Evolutionary conservation across 768 basidiomycete genomes (phyloP).

Genomic region (Tricholoma saponaceum): DNA sequence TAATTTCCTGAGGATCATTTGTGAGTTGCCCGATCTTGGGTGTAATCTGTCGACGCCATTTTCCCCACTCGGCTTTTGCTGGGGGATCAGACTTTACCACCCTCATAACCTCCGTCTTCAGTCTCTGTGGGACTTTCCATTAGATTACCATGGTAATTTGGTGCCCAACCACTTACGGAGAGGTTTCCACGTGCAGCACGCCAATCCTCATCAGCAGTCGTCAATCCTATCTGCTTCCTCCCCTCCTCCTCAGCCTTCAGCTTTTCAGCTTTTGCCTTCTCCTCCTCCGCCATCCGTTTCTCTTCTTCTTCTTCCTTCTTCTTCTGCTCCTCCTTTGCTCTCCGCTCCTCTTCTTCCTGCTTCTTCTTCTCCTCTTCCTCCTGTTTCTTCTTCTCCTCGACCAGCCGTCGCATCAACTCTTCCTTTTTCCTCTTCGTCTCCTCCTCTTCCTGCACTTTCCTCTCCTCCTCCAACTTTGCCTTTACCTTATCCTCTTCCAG

Average conservation of each 20-base stretch:
- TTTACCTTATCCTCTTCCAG: constrained; percentile 58
- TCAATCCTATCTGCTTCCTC: constrained; percentile 45
- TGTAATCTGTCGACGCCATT: constrained; percentile 71
- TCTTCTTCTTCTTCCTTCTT: constrained; percentile 27
- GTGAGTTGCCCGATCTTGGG: constrained; percentile 88
- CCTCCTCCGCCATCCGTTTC: constrained; percentile 37
- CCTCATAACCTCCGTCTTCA: constrained; percentile 65
- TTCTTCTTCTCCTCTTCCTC: constrained; percentile 45
- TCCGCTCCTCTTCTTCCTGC: constrained; percentile 39
- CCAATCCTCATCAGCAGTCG: constrained; percentile 65
- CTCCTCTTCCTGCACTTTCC: constrained; percentile 43
- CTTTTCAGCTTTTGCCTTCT: constrained; percentile 26
- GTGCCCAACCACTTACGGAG: constrained; percentile 36
- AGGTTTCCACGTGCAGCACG: constrained; percentile 46
- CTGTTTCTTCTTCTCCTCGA: constrained; percentile 38
- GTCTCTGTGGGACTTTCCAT: constrained; percentile 31
- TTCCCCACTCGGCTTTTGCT: constrained; percentile 59
- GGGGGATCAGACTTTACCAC: constrained; percentile 55
- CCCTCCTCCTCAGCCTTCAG: constrained; percentile 30
- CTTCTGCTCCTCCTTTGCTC: constrained; percentile 37
- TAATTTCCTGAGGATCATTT: constrained; percentile 57
- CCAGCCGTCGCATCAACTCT: constrained; percentile 35
- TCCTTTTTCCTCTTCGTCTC: constrained; percentile 45
- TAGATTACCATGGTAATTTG: neutral
- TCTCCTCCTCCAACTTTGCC: constrained; percentile 51